Conservation (phyloP, 306 rosid genomes). For the Arachis hypogaea region DNA sequence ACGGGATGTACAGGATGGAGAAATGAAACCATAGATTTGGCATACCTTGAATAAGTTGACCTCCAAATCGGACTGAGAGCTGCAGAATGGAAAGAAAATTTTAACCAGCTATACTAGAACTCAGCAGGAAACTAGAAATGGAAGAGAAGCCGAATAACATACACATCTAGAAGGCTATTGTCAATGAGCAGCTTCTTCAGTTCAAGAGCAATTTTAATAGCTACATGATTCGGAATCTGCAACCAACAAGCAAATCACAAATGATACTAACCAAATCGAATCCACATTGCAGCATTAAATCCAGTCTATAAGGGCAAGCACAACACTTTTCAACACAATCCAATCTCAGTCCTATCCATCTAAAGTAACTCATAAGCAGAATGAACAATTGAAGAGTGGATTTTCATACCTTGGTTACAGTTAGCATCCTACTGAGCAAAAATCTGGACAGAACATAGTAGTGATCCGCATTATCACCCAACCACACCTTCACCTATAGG, state of each 20-base stretch:
- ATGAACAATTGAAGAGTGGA: not conserved
- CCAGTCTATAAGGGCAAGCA: not conserved
- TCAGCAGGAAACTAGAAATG: not conserved
- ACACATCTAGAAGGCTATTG: slow-evolving; percentile 96
- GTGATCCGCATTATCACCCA: slow-evolving; percentile 97
- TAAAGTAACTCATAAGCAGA: slow-evolving; percentile 2
- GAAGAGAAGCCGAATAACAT: slow-evolving; percentile 44
- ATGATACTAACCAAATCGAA: not conserved
- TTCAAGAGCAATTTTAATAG: slow-evolving; percentile 87
- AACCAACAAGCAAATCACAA: slow-evolving; percentile 46
- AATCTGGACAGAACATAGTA: slow-evolving; percentile 93
- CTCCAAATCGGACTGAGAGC: slow-evolving; percentile 92
- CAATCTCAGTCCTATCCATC: slow-evolving; percentile 8
- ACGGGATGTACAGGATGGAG: not conserved
- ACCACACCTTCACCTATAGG: slow-evolving; percentile 88
- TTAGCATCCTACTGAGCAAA: slow-evolving; percentile 86
- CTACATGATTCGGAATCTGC: slow-evolving; percentile 95
- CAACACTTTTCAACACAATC: not conserved
- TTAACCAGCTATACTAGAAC: slow-evolving; percentile 18
- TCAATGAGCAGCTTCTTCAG: slow-evolving; percentile 94
- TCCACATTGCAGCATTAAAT: too few relatives aligned
- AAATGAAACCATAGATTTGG: slow-evolving; percentile 16
- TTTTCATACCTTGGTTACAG: slow-evolving; percentile 79
- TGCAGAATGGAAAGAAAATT: slow-evolving; percentile 43
- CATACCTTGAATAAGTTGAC: slow-evolving; percentile 86